phyloP scores from a whole-genome alignment of 202 grass and related monocot genomes.

The Cymbopogon flexuosus region DNA sequence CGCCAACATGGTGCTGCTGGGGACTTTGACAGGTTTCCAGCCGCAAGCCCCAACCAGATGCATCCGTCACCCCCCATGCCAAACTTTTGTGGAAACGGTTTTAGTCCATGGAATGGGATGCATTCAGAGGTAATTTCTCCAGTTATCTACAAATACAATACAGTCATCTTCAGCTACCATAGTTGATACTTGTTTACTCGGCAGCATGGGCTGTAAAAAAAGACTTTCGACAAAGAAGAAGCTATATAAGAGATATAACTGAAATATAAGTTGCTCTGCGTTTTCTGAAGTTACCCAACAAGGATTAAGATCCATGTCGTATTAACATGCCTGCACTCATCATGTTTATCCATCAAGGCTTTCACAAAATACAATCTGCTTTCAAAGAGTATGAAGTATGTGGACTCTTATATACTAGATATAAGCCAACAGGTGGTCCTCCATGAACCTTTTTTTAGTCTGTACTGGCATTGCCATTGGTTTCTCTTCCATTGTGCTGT shows the following conservation, averaged over 20 bases:
- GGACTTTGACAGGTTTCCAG: conserved; percentile 51
- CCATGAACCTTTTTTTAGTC: neutral
- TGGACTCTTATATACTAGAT: neutral
- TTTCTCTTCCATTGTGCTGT: neutral
- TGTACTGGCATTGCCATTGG: neutral
- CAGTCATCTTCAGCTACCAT: conserved; percentile 9
- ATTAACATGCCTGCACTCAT: neutral
- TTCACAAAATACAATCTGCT: neutral
- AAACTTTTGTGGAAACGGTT: conserved; percentile 59
- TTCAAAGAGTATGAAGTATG: conserved; percentile 8
- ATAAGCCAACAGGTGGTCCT: neutral
- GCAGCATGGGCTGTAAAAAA: neutral
- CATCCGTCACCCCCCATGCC: conserved; percentile 52
- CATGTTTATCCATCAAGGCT: neutral
- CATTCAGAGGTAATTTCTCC: conserved; percentile 54
- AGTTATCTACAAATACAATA: neutral
- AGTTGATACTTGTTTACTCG: conserved; percentile 20
- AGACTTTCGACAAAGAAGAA: neutral
- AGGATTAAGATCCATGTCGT: neutral
- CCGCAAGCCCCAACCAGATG: conserved; percentile 67
- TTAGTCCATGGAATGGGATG: conserved; percentile 60
- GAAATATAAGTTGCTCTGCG: neutral
- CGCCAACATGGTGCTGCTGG: conserved; percentile 43
- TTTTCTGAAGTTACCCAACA: neutral
- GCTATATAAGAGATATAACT: neutral